These are phyloP conservation scores for Pleurotus cornucopiae DNA, from an alignment of 768 basidiomycete genomes.

Conservation along the genomic window DNA sequence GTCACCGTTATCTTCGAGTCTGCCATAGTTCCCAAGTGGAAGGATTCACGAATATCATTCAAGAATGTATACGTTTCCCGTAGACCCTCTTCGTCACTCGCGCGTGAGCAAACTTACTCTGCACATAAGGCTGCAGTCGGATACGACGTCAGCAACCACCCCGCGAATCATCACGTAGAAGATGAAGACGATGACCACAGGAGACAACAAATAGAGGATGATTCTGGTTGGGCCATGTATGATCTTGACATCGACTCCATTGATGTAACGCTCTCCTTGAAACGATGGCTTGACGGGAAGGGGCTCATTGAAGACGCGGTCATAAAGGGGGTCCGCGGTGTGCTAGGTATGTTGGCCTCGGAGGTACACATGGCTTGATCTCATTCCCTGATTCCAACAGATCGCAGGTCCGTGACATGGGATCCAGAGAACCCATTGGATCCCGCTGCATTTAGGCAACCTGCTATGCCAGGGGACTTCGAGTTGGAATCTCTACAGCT, in stretches of 20 bases:
- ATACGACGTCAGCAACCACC: conserved; percentile 77
- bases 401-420: conserved; percentile 83
- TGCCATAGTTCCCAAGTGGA: conserved; percentile 97
- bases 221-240: conserved; percentile 82
- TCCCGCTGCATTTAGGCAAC: conserved; percentile 78
- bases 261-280: conserved; percentile 88
- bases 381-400: conserved; percentile 34
- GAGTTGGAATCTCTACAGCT: conserved; percentile 85
- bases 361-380: neutral
- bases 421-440: conserved; percentile 79
- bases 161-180: conserved; percentile 54
- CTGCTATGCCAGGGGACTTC: conserved; percentile 78
- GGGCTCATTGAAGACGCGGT: conserved; percentile 89
- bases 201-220: conserved; percentile 35
- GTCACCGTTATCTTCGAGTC: conserved; percentile 95
- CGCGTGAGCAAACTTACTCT: conserved; percentile 14
- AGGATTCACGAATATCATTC: conserved; percentile 92
- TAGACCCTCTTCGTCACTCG: conserved; percentile 40
- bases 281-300: conserved; percentile 93
- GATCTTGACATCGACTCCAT: conserved; percentile 93
- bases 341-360: conserved; percentile 60
- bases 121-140: conserved; percentile 59
- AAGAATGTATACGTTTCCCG: conserved; percentile 95
- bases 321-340: conserved; percentile 90
- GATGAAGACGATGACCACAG: conserved; percentile 60